Conservation (phyloP, 495 filamentous ascomycete genomes). For the Chlorociboria aeruginascens region DNA sequence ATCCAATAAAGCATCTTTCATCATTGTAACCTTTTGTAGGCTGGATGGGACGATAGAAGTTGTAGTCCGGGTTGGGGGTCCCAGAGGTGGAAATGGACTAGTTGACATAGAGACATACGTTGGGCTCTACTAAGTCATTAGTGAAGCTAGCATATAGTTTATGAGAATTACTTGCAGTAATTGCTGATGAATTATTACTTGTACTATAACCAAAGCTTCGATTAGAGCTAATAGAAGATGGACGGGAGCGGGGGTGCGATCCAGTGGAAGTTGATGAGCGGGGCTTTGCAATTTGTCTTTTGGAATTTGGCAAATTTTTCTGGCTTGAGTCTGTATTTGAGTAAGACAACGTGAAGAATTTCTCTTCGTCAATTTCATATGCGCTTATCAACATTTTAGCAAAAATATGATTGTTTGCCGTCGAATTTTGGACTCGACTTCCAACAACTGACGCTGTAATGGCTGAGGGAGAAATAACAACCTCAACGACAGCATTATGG, state of each 20-base stretch:
- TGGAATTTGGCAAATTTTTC: slow-evolving; percentile 8
- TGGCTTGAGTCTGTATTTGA: slow-evolving; percentile 32
- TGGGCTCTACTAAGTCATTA: slow-evolving; percentile 19
- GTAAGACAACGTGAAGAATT: slow-evolving; percentile 55
- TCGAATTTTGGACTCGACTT: not conserved
- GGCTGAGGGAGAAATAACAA: slow-evolving; percentile 32
- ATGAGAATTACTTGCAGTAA: slow-evolving; percentile 7
- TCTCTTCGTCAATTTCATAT: slow-evolving; percentile 46
- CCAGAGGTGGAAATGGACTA: slow-evolving; percentile 44
- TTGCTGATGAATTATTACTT: slow-evolving; percentile 26
- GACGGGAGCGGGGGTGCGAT: slow-evolving; percentile 25
- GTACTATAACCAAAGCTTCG: slow-evolving; percentile 19
- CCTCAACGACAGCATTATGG: slow-evolving; percentile 43
- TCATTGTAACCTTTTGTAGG: slow-evolving; percentile 49
- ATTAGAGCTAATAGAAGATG: slow-evolving; percentile 30
- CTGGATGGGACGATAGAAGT: slow-evolving; percentile 40
- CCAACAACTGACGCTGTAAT: slow-evolving; percentile 13
- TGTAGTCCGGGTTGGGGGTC: slow-evolving; percentile 38
- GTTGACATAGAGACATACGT: slow-evolving; percentile 27
- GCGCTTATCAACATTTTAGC: slow-evolving; percentile 58
- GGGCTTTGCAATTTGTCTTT: slow-evolving; percentile 11
- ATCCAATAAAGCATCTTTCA: slow-evolving; percentile 63
- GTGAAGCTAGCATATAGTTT: too few species aligned
- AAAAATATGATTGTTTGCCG: slow-evolving; percentile 5
- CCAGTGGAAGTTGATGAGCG: slow-evolving; percentile 9